Evolutionary conservation across 257 asterid species (phyloP).

Genomic region (Perilla frutescens): DNA sequence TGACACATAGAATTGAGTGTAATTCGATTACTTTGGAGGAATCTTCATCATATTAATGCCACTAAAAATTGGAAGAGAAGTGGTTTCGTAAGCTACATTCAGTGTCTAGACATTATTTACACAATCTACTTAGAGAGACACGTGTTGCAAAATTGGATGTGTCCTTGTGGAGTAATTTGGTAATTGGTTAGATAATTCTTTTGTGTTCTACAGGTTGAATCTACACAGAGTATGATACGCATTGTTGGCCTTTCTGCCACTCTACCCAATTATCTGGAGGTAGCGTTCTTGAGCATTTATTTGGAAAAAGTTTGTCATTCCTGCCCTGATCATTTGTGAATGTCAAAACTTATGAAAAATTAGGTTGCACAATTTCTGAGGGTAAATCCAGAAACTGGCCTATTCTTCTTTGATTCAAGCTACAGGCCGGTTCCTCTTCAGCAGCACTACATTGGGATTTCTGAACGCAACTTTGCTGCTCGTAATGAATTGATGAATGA

Average conservation of each 20-base stretch:
- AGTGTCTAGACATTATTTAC: neutral
- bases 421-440: constrained; percentile 99
- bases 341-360: constrained; percentile 33
- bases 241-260: constrained; percentile 99
- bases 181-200: constrained; percentile 17
- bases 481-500: constrained; percentile 85
- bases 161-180: neutral
- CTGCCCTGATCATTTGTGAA: constrained; percentile 27
- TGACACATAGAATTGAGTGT: constrained; percentile 11
- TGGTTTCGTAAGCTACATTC: neutral
- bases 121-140: neutral
- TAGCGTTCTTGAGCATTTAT: constrained; percentile 36
- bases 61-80: neutral
- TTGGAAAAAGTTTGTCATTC: constrained; percentile 24
- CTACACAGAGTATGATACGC: constrained; percentile 98
- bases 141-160: neutral
- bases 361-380: constrained; percentile 98
- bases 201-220: constrained; percentile 78
- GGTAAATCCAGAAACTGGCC: constrained; percentile 89
- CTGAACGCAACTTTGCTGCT: constrained; percentile 75
- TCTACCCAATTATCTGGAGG: constrained; percentile 96
- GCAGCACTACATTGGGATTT: constrained; percentile 92
- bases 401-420: constrained; percentile 93
- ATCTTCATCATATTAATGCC: neutral
- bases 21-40: neutral